Evolutionary conservation across 352 stramenopile species (phyloP), one percentile per base, ranked within the genome.

Genomic region (Phytophthora nicotianae): DNA sequence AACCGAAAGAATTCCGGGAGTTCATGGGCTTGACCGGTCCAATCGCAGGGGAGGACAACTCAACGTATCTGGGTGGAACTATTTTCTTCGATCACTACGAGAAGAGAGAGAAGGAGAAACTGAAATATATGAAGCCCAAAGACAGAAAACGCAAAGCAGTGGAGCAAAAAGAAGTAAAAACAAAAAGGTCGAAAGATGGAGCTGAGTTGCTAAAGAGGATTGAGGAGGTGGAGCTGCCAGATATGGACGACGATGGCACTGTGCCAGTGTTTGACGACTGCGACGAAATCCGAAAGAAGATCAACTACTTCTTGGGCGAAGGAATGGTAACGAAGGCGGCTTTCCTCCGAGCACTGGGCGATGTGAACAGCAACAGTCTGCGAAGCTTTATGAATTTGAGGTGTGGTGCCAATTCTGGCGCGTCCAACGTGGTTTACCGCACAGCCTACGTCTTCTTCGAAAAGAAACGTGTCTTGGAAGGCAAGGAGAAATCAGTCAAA

Each of bases 401-500:
- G 48, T 46, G 52, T 29, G 73, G 72, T 46, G 69, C 74, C 48
- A 68, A 68, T 27, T 71, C 76, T 52, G 77, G 77, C 42, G 74
- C 57, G 26, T 65, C 63, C 16, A 85, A 79, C 33, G 69, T 75
- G 16, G 75, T 83, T 17, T 88, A 85, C 40, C 64, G 62, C 9
- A 57, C 27, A 7, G 72, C 63, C 11, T 88, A 88, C 64, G 66
- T 43, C 17, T 83, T 88, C 54, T 88, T 88, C 19, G 78, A 88
- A 42, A 78, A 76, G 62, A 65, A 75, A 2, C 75, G 75, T 35
- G 68, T 87, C 43, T 68, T 43, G 4, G 61, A 85, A 9, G 56
- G 50, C 24, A 50, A 65, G 10, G 42, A 61, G 45, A 87, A 87
- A 57, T 70, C 67, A 19, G 66, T 62, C 20, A 86, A 79, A 32